These are phyloP conservation scores for Glonium stellatum DNA, from an alignment of 495 filamentous ascomycete species.

Conservation along the genomic window DNA sequence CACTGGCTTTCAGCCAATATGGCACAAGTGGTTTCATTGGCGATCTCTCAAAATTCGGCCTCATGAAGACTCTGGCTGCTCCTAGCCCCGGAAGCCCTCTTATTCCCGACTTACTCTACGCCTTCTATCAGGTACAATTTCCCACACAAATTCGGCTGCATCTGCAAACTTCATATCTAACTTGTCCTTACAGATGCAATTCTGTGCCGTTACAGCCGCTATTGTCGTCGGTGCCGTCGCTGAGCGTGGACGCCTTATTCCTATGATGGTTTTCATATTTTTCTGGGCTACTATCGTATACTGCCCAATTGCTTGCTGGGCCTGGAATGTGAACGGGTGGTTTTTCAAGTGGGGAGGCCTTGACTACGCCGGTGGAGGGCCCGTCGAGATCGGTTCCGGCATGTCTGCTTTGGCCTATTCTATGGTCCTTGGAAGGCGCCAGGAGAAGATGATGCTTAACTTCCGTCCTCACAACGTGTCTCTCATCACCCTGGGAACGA, in stretches of 20 bases:
- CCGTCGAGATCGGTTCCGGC: constrained; percentile 95
- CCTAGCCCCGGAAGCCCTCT: constrained; percentile 58
- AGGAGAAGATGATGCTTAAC: constrained; percentile 99
- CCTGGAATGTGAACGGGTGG: constrained; percentile 93
- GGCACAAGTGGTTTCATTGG: constrained; percentile 63
- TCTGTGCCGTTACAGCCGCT: constrained; percentile 85
- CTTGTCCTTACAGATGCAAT: constrained; percentile 67
- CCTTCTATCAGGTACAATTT: constrained; percentile 58
- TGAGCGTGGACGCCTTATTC: constrained; percentile 87
- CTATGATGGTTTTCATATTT: constrained; percentile 92
- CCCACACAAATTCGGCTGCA: neutral
- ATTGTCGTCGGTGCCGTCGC: constrained; percentile 90
- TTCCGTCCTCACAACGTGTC: constrained; percentile 88
- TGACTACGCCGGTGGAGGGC: constrained; percentile 95
- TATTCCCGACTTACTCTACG: constrained; percentile 57
- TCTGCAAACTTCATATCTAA: neutral
- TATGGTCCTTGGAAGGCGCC: constrained; percentile 87
- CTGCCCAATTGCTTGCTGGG: constrained; percentile 94
- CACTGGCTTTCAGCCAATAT: constrained; percentile 58
- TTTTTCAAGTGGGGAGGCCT: constrained; percentile 84
- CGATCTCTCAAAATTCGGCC: constrained; percentile 56
- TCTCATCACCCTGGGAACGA: constrained; percentile 88
- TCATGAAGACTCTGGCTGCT: constrained; percentile 56
- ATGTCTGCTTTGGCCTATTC: constrained; percentile 91
- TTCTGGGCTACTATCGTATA: constrained; percentile 96